phyloP scores from a whole-genome alignment of 73 alveolate species.

The Paramecium primaurelia region DNA sequence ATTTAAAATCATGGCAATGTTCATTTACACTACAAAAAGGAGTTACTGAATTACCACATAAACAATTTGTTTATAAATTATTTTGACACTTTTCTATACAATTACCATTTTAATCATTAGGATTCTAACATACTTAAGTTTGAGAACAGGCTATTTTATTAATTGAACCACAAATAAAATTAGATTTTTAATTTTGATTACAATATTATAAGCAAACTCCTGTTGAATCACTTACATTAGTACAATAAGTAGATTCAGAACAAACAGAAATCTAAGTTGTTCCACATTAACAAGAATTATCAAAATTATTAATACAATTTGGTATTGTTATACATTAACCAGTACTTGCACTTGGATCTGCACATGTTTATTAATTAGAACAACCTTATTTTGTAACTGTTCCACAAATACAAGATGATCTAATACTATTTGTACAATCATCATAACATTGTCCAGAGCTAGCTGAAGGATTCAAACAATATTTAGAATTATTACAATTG shows the following conservation, averaged over 20 bases:
- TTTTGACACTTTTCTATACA: background rate
- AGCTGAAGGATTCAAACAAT: background rate
- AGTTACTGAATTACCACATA: too few species aligned
- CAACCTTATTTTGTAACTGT: background rate
- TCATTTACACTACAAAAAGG: too few species aligned
- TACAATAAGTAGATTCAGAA: background rate
- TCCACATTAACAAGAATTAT: background rate
- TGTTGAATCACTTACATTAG: background rate
- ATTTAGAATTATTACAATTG: background rate
- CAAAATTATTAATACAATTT: background rate
- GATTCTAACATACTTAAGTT: background rate
- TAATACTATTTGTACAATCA: background rate
- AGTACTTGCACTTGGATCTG: background rate
- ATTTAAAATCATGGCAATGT: too few species aligned
- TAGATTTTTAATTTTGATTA: background rate
- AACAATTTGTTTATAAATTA: too few species aligned
- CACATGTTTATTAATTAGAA: background rate
- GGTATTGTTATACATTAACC: background rate
- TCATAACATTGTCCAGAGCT: background rate
- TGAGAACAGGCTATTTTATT: background rate
- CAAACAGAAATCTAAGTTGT: background rate
- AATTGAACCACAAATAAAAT: background rate
- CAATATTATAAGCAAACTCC: background rate
- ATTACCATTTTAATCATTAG: background rate
- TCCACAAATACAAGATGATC: background rate